Evolutionary conservation across 2,329 filamentous ascomycete species (phyloP).

Genomic region (Colletotrichum brevisporum): DNA sequence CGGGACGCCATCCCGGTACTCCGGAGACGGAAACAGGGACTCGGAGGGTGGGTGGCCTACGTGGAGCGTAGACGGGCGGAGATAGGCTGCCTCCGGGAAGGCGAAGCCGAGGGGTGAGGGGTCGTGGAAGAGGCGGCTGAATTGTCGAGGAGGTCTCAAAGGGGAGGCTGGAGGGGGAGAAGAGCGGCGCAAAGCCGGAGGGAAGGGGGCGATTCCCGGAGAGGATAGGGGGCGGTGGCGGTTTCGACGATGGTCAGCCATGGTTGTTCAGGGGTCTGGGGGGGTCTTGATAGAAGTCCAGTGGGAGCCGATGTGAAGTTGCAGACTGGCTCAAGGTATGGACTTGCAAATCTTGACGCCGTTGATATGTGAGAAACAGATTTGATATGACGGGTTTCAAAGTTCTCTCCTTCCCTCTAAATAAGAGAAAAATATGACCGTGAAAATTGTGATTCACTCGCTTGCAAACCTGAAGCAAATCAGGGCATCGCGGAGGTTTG

Average conservation of each 20-base stretch:
- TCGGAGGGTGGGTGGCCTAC: constrained; percentile 2
- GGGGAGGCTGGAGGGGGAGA: background rate
- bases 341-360: no score
- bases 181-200: background rate
- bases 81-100: background rate
- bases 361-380: no score
- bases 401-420: no score
- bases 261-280: background rate
- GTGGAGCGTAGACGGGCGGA: background rate
- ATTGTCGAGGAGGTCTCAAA: background rate
- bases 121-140: constrained; percentile 8
- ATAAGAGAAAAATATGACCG: no score
- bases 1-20: background rate
- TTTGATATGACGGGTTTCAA: no score
- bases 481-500: background rate
- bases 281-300: no score
- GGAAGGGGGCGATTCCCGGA: background rate
- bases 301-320: background rate
- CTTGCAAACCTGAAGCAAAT: background rate
- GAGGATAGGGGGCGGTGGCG: constrained; percentile 24
- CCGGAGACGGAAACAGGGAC: background rate
- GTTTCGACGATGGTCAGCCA: constrained; percentile 27
- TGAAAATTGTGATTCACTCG: background rate
- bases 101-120: background rate
- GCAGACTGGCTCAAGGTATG: background rate